Conservation (phyloP, 192 early-diverging fungal species). For the Cladochytrium replicatum region DNA sequence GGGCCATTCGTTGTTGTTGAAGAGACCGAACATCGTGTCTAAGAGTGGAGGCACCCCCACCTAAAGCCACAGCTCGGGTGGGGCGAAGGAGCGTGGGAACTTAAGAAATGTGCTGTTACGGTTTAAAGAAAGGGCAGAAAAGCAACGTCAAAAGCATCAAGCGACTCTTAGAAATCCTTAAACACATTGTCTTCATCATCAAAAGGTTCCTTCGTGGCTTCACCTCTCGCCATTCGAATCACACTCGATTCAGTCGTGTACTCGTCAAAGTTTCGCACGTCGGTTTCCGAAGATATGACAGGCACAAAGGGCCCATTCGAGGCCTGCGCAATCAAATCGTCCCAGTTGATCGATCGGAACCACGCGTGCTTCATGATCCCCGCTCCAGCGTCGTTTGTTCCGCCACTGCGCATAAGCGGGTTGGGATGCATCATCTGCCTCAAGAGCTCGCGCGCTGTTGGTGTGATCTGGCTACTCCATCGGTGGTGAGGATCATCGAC, state of each 20-base stretch:
- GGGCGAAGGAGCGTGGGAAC: too few species aligned
- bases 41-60: too few species aligned
- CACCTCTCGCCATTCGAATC: constrained; percentile 6
- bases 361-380: not conserved
- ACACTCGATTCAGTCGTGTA: constrained; percentile 14
- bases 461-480: not conserved
- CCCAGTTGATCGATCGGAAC: not conserved
- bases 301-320: too few species aligned
- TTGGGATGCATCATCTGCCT: not conserved
- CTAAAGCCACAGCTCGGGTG: too few species aligned
- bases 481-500: not conserved
- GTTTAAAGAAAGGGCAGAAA: too few species aligned
- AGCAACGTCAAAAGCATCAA: too few species aligned
- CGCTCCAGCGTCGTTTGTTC: not conserved
- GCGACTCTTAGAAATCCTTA: constrained; percentile 19
- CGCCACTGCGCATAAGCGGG: not conserved
- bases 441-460: not conserved
- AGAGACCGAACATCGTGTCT: too few species aligned
- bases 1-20: too few species aligned
- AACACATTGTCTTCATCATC: constrained; percentile 18
- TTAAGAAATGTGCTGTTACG: too few species aligned
- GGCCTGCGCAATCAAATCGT: not conserved
- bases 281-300: too few species aligned
- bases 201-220: constrained; percentile 9
- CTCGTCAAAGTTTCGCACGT: too few species aligned